Evolutionary conservation across 352 stramenopile species (phyloP), one percentile per base, ranked within the genome.

Genomic region (Saprolegnia parasitica): DNA sequence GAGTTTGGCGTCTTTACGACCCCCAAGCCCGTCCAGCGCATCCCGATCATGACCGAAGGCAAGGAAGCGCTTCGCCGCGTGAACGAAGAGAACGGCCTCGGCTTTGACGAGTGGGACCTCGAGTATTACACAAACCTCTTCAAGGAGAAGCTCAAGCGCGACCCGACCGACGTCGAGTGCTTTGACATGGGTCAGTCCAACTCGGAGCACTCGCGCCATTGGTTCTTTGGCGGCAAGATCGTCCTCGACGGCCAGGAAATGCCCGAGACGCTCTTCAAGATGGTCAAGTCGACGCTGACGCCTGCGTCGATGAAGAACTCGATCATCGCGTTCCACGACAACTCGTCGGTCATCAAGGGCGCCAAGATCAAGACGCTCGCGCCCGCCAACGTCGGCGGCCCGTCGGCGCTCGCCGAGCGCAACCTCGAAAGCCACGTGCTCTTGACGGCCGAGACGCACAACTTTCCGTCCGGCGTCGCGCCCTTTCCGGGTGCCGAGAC

Each of bases 201-300:
- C 86, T 98, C 95, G 60, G 98, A 99, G 79, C 98, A 99, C 84
- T 99, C 95, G 55, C 93, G 98, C 56, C 98, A 99, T 75, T 99
- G 97, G 97, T 99, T 99, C 81, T 99, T 99, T 74, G 91, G 93
- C 49, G 98, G 97, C 60, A 98, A 99, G 76, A 98, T 99, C 80
- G 89, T 99, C 10, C 94, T 99, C 24, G 96, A 99, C 76, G 96
- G 96, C 39, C 78, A 95, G 63, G 93, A 98, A 78, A 98, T 98
- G 86, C 76, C 86, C 0, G 77, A 98, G 66, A 99, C 97, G 16
- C 88, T 99, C 11, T 99, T 99, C 77, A 79, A 99, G 83, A 97
- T 99, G 91, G 97, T 99, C 77, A 99, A 99, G 81, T 88, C 83
- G 23, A 99, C 97, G 50, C 79, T 99, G 9, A 96, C 94, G 26